Conservation (phyloP, 306 rosid species). For the Trifolium dubium region DNA sequence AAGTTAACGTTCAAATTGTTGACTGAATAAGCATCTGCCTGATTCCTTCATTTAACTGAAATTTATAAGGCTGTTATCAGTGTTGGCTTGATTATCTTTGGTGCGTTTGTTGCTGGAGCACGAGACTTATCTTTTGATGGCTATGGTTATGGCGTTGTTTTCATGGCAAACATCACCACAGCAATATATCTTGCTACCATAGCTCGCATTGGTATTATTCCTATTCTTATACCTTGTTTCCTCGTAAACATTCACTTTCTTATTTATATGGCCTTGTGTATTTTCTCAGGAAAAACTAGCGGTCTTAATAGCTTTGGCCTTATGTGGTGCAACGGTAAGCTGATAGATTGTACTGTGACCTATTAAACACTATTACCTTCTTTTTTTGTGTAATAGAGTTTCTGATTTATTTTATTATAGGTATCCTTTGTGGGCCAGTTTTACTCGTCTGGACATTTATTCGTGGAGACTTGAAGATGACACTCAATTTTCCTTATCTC, state of each 20-base stretch:
- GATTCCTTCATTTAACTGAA: slow-evolving; percentile 77
- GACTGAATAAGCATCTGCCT: slow-evolving; percentile 50
- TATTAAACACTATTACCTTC: slow-evolving; percentile 20
- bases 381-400: neutral
- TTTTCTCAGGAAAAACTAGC: slow-evolving; percentile 83
- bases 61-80: slow-evolving; percentile 82
- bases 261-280: slow-evolving; percentile 20
- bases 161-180: slow-evolving; percentile 83
- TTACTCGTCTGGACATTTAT: slow-evolving; percentile 77
- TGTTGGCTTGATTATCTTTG: slow-evolving; percentile 89
- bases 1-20: slow-evolving; percentile 28
- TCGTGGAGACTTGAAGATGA: slow-evolving; percentile 76
- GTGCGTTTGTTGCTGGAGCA: slow-evolving; percentile 94
- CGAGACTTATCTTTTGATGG: slow-evolving; percentile 90
- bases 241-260: slow-evolving; percentile 38
- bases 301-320: slow-evolving; percentile 99
- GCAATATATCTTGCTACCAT: slow-evolving; percentile 97
- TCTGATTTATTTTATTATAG: slow-evolving; percentile 48
- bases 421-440: slow-evolving; percentile 78
- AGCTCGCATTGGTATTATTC: slow-evolving; percentile 77
- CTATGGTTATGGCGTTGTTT: slow-evolving; percentile 84
- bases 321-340: slow-evolving; percentile 98
- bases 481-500: slow-evolving; percentile 69
- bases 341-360: slow-evolving; percentile 30
- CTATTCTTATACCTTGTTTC: slow-evolving; percentile 32